These are phyloP conservation scores for Leishmania major DNA, from an alignment of 208 protist species.

Conservation along the genomic window DNA sequence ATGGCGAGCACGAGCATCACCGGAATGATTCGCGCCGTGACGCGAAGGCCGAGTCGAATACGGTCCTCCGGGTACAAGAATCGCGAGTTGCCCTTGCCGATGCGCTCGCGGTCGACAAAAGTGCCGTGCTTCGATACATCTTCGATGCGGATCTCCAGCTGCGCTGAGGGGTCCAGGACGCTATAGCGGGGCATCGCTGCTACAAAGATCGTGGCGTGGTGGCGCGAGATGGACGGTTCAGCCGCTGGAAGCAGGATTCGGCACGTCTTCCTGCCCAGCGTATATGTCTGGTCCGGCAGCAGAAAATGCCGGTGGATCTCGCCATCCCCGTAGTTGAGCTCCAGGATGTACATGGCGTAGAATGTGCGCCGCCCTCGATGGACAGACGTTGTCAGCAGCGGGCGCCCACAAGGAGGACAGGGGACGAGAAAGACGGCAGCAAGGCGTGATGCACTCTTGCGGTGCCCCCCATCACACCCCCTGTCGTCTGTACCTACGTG, in stretches of 20 bases:
- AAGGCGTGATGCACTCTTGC: neutral
- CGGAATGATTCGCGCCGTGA: slow-evolving; percentile 58
- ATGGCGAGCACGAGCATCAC: slow-evolving; percentile 50
- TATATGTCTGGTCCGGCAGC: slow-evolving; percentile 61
- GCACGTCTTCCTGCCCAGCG: slow-evolving; percentile 74
- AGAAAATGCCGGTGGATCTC: slow-evolving; percentile 70
- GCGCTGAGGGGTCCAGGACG: slow-evolving; percentile 36
- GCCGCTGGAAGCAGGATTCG: slow-evolving; percentile 50
- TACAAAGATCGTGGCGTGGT: slow-evolving; percentile 65
- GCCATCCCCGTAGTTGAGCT: slow-evolving; percentile 66
- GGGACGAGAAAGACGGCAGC: slow-evolving; percentile 1
- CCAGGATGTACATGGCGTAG: slow-evolving; percentile 57
- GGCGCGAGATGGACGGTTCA: slow-evolving; percentile 80
- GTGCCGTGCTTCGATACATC: slow-evolving; percentile 81
- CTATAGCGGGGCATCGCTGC: slow-evolving; percentile 32
- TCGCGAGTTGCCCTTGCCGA: slow-evolving; percentile 52
- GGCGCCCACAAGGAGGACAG: neutral
- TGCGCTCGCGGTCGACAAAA: slow-evolving; percentile 65
- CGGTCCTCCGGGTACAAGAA: slow-evolving; percentile 65
- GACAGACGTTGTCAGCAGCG: neutral
- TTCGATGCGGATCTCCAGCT: slow-evolving; percentile 40
- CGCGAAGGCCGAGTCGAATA: slow-evolving; percentile 65
- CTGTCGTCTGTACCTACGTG: neutral
- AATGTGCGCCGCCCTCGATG: neutral
- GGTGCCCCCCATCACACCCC: neutral